phyloP scores from a whole-genome alignment of 805 yeast species.

The Ogataea naganishii region DNA sequence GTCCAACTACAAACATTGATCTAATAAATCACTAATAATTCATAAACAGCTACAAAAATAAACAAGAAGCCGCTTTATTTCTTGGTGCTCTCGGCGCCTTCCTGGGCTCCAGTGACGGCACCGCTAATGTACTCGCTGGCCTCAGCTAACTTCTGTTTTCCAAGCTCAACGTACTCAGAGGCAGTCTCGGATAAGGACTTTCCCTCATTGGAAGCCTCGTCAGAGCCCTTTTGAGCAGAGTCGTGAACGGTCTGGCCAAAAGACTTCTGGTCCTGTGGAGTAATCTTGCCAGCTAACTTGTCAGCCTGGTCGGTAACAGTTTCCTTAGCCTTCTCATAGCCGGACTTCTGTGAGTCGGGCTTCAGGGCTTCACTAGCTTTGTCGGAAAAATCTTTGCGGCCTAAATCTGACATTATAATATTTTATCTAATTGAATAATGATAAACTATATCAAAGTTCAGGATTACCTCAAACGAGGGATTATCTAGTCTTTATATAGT shows the following conservation, averaged over 20 bases:
- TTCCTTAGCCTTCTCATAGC: constrained; percentile 66
- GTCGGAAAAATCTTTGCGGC: constrained; percentile 70
- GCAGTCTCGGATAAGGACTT: constrained; percentile 35
- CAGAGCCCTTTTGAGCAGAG: constrained; percentile 33
- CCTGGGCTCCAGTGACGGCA: constrained; percentile 49
- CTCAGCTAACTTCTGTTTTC: constrained; percentile 37
- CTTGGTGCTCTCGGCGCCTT: constrained; percentile 17
- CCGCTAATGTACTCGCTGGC: constrained; percentile 54
- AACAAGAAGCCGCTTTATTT: no score
- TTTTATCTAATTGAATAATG: no score
- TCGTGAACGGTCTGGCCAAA: constrained; percentile 50
- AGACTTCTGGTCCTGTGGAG: constrained; percentile 66
- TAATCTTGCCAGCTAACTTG: constrained; percentile 46
- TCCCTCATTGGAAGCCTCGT: constrained; percentile 29
- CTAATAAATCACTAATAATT: no score
- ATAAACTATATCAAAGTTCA: no score
- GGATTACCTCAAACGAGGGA: no score
- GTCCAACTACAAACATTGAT: no score
- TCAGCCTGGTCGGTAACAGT: constrained; percentile 57
- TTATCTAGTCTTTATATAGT: no score
- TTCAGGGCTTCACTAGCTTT: constrained; percentile 60
- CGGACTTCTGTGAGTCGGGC: constrained; percentile 66
- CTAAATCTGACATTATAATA: constrained; percentile 23
- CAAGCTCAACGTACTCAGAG: constrained; percentile 33
- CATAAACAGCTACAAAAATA: no score